Evolutionary conservation across 495 filamentous ascomycete species (phyloP).

Genomic region (Talaromyces ruber): DNA sequence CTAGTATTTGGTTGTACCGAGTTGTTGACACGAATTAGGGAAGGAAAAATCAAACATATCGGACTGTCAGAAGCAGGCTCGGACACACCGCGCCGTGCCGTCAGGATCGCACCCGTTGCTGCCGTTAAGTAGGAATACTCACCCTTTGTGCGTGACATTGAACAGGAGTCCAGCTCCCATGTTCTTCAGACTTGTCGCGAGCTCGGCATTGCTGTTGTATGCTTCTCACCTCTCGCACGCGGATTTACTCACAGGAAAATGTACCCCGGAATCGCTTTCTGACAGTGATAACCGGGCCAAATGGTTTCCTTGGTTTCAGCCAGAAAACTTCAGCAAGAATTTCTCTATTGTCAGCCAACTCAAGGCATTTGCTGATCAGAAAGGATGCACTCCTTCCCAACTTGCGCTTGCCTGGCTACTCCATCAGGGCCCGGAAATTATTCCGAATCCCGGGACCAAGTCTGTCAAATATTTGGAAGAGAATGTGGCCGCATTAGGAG

Average conservation of each 20-base stretch:
- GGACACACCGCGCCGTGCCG: slow-evolving; percentile 48
- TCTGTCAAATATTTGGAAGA: slow-evolving; percentile 44
- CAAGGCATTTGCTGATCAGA: neutral
- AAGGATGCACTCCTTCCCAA: neutral
- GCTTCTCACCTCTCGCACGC: slow-evolving; percentile 53
- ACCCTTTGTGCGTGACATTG: slow-evolving; percentile 51
- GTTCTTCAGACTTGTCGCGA: slow-evolving; percentile 50
- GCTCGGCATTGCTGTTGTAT: slow-evolving; percentile 52
- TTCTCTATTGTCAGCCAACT: neutral
- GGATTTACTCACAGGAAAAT: slow-evolving; percentile 47
- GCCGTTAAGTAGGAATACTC: slow-evolving; percentile 59
- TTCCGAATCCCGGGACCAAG: slow-evolving; percentile 52
- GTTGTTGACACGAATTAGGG: slow-evolving; percentile 19
- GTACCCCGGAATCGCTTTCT: slow-evolving; percentile 35
- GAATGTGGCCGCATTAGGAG: slow-evolving; percentile 35
- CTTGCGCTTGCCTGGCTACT: slow-evolving; percentile 24
- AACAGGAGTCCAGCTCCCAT: slow-evolving; percentile 29
- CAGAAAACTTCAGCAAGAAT: slow-evolving; percentile 32
- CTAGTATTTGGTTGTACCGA: neutral
- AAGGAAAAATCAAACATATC: slow-evolving; percentile 52
- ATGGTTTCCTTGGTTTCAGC: slow-evolving; percentile 36
- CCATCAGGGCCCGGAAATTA: slow-evolving; percentile 43
- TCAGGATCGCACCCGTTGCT: slow-evolving; percentile 48
- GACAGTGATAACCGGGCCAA: slow-evolving; percentile 20
- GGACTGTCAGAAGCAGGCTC: slow-evolving; percentile 50